Conservation (phyloP, 1,139 yeast genomes). For the Spathaspora sp. region DNA sequence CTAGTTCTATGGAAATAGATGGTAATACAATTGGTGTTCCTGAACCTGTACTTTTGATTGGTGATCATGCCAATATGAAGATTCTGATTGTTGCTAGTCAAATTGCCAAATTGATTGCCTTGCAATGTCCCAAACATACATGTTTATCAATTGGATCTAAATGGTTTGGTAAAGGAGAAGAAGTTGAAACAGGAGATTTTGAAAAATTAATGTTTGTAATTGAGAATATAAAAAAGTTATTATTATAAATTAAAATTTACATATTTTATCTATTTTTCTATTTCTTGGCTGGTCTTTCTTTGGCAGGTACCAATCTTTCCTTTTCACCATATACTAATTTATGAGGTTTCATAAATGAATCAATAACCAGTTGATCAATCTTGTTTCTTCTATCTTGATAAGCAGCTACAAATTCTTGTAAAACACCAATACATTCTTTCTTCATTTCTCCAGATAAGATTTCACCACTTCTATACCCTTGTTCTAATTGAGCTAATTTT, state of each 20-base stretch:
- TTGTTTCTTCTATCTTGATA: constrained; percentile 79
- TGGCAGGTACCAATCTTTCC: constrained; percentile 69
- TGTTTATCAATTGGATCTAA: constrained; percentile 39
- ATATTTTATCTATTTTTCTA: constrained; percentile 11
- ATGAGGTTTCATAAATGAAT: constrained; percentile 81
- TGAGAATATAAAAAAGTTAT: constrained; percentile 29
- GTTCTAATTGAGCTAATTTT: constrained; percentile 60
- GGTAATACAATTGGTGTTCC: constrained; percentile 16
- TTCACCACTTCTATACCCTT: constrained; percentile 76
- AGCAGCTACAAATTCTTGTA: constrained; percentile 73
- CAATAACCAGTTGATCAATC: constrained; percentile 67
- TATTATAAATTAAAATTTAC: no score
- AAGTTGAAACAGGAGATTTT: constrained; percentile 34
- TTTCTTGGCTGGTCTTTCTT: constrained; percentile 42
- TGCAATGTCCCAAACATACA: constrained; percentile 31
- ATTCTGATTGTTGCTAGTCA: constrained; percentile 44
- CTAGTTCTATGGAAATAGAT: constrained; percentile 17
- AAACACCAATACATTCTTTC: constrained; percentile 75
- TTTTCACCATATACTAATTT: constrained; percentile 71
- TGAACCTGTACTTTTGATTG: constrained; percentile 42
- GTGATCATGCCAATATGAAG: constrained; percentile 41
- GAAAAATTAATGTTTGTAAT: constrained; percentile 43
- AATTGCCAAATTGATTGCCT: constrained; percentile 35
- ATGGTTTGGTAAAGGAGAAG: constrained; percentile 47
- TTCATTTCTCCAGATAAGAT: constrained; percentile 92